Base-by-base conservation (phyloP, 805 yeast species). In the Suhomyces pyralidae region DNA sequence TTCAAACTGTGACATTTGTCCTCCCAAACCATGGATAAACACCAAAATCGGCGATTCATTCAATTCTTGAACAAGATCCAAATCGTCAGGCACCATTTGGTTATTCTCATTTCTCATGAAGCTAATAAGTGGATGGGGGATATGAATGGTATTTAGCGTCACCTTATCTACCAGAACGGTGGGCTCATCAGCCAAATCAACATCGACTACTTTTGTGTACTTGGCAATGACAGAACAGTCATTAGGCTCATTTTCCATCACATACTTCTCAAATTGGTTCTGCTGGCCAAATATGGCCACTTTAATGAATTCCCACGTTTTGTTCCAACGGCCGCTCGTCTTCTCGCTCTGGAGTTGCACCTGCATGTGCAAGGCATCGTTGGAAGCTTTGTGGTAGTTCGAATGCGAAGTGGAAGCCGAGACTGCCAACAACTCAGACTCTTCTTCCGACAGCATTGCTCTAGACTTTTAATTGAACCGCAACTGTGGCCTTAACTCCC, bases 21-120 rank as follows among this genome's bases (percentile, higher is more conserved):
- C 98, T 1, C 97, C 98, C 19, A 93, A 68, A 0, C 98, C 98
- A 71, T 91, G 97, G 17, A 92, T 63, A 52, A 90, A 81, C 2
- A 90, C 68, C 5, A 87, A 67, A 2, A 84, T 71, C 0, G 96
- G 96, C 40, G 83, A 63, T 12, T 73, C 73, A 22, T 75, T 66
- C 38, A 82, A 67, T 52, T 77, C 76, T 9, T 60, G 57, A 49
- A 64, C 60, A 48, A 71, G 54, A 26, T 61, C 68, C n/a, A 58
- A 49, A 36, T 55, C 54, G 22, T 47, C 50, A 6, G 49, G 46
- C 20, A 56, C 44, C 12, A 48, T 40, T 12, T 58, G 58, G 46
- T 63, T 67, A 7, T 57, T 58, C 32, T 69, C 70, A 51, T 66
- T 68, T 42, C 58, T 51, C 50, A 52, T 45, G 20, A 56, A 52